Evolutionary conservation across 129 eudicot genomes (phyloP), one percentile per base, ranked within the genome.

Genomic region (Pittosporum tobira): DNA sequence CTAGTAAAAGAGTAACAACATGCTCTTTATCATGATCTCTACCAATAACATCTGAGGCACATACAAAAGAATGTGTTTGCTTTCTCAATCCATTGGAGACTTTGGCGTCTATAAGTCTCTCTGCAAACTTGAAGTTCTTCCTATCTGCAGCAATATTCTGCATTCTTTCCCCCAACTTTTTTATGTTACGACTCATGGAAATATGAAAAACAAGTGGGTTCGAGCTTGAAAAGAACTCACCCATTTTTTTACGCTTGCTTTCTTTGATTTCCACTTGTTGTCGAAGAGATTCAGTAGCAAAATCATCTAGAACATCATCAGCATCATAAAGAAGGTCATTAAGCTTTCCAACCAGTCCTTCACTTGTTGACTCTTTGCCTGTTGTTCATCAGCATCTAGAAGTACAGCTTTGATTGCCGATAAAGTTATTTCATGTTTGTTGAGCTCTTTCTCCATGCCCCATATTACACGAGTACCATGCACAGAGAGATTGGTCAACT

Each of bases 321-420:
- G 55, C 55, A 44, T 72, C 77, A 51, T 59, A 65, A 26, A 72
- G 57, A 28, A 65, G 63, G 45, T 65, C 63, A 1, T 52, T 14
- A 54, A 72, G 77, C 67, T 72, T 72, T 59, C 77, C 10, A 72
- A 22, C 77, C 77, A 72, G n/a, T 72, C 72, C 16, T 47, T 59
- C 29, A 72, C 67, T 19, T 42, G 56, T 27, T 43, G 77, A 61
- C 49, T 72, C 52, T 30, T 72, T 23, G 48, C 48, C 52, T 59
- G 67, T 24, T 59, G 63, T 14, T 59, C 62, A 30, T 54, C 62
- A 6, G 77, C 77, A 44, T 72, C 72, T 16, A 59, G 5, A 51
- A 72, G 72, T 11, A 72, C 67, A 9, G 67, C 63, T 49, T 52
- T 59, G 43, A 67, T 29, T 31, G 79, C 50, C 3, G 79, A 67